Evolutionary conservation across 371 early-diverging fungal species (phyloP).

Genomic region (Basidiobolus meristosporus): DNA sequence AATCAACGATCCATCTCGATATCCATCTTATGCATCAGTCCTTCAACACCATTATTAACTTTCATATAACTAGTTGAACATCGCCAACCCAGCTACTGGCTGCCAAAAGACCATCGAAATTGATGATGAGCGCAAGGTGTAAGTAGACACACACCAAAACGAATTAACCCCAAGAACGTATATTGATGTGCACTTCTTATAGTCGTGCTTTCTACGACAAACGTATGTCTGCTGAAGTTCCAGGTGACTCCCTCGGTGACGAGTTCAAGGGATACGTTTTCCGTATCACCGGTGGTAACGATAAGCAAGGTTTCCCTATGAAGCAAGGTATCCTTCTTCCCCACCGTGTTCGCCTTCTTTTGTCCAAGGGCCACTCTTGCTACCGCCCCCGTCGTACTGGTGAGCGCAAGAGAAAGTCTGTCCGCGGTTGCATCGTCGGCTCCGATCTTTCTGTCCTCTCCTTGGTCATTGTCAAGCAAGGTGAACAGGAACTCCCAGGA

Average conservation of each 20-base stretch:
- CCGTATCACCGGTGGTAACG: conserved; percentile 98
- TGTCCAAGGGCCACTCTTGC: conserved; percentile 93
- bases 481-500: conserved; percentile 88
- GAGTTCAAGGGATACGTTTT: conserved; percentile 99
- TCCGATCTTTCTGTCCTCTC: conserved; percentile 89
- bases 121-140: conserved; percentile 92
- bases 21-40: no score
- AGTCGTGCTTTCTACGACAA: conserved; percentile 95
- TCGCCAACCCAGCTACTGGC: conserved; percentile 97
- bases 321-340: conserved; percentile 92
- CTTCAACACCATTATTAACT: no score
- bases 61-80: conserved; percentile 95
- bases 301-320: conserved; percentile 98
- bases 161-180: conserved; percentile 1
- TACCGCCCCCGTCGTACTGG: conserved; percentile 96
- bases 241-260: conserved; percentile 89
- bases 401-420: conserved; percentile 98
- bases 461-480: conserved; percentile 90
- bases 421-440: conserved; percentile 97
- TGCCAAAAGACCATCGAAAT: conserved; percentile 96
- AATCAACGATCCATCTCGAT: not conserved
- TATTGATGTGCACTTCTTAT: conserved; percentile 4
- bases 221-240: conserved; percentile 92
- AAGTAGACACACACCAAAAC: conserved; percentile 16
- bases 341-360: conserved; percentile 83